A percentile compares a stretch with the other conserved stretches of the same genome.
phyloP scores from a whole-genome alignment of 768 basidiomycete genomes.

The Pulveroboletus frians region DNA sequence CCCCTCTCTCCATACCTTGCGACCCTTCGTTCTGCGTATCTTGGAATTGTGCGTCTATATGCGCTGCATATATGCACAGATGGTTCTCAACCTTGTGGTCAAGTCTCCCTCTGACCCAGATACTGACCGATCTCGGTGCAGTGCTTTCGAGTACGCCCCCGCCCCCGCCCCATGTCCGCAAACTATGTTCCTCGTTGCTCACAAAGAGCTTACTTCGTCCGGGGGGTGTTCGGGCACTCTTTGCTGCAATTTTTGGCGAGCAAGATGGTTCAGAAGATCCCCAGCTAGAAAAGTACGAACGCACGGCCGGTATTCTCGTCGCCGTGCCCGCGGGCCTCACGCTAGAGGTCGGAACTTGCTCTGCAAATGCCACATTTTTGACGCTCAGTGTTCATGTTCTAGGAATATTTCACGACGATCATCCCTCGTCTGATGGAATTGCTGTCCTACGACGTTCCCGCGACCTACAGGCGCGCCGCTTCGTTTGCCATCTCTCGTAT shows the following conservation, averaged over 20 bases:
- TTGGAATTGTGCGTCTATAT: conserved; percentile 53
- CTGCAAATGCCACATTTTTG: not conserved
- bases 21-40: conserved; percentile 50
- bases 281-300: conserved; percentile 66
- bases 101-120: conserved; percentile 58
- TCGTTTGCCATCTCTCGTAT: conserved; percentile 68
- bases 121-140: conserved; percentile 58
- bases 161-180: conserved; percentile 49
- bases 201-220: conserved; percentile 67
- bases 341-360: conserved; percentile 42
- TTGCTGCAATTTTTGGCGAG: conserved; percentile 64
- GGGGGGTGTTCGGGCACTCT: conserved; percentile 65
- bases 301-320: conserved; percentile 57
- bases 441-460: conserved; percentile 34
- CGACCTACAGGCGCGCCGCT: conserved; percentile 52
- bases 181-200: conserved; percentile 56
- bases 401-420: conserved; percentile 61
- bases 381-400: not conserved
- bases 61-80: conserved; percentile 7
- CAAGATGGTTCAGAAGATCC: conserved; percentile 48
- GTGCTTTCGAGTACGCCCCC: conserved; percentile 44
- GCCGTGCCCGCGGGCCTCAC: conserved; percentile 55
- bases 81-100: conserved; percentile 11
- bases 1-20: conserved; percentile 42
- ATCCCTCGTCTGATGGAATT: conserved; percentile 52